phyloP scores from a whole-genome alignment of 2,329 filamentous ascomycete species.

The Monilinia aucupariae region DNA sequence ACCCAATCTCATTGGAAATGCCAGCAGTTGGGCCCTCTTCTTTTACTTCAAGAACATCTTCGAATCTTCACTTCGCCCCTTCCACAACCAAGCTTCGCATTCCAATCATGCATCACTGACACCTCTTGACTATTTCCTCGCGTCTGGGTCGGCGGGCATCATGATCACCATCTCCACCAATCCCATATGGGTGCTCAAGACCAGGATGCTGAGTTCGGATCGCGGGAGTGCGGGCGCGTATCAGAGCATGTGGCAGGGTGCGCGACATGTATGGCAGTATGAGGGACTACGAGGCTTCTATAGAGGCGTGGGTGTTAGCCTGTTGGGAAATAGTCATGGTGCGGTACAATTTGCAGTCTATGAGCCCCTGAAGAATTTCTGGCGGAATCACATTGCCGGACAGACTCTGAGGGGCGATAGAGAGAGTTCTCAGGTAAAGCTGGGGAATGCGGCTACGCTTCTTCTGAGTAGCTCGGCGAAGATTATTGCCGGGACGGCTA shows the following conservation, averaged over 20 bases:
- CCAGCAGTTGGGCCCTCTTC: constrained; percentile 84
- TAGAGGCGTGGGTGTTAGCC: constrained; percentile 73
- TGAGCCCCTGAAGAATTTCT: constrained; percentile 57
- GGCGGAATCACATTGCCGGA: constrained; percentile 46
- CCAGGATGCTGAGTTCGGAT: constrained; percentile 88
- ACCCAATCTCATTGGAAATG: constrained; percentile 88
- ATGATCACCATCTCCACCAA: constrained; percentile 81
- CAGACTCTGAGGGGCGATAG: constrained; percentile 19
- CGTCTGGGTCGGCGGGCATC: constrained; percentile 65
- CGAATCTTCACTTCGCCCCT: constrained; percentile 39
- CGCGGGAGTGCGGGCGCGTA: constrained; percentile 72
- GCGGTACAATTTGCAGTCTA: constrained; percentile 96
- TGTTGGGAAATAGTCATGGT: constrained; percentile 85
- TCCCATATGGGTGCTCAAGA: constrained; percentile 97
- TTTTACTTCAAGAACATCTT: constrained; percentile 68
- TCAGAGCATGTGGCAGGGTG: constrained; percentile 67
- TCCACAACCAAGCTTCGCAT: constrained; percentile 23
- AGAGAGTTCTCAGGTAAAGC: constrained; percentile 25
- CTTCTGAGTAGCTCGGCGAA: constrained; percentile 76
- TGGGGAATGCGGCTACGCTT: constrained; percentile 54
- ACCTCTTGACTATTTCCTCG: constrained; percentile 67
- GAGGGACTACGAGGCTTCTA: constrained; percentile 83
- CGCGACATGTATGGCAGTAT: constrained; percentile 55
- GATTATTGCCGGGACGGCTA: constrained; percentile 79
- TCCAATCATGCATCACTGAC: constrained; percentile 20